Evolutionary conservation across 495 filamentous ascomycete genomes (phyloP), one percentile per base, ranked within the genome.

Genomic region (Penicillium pancosmium): DNA sequence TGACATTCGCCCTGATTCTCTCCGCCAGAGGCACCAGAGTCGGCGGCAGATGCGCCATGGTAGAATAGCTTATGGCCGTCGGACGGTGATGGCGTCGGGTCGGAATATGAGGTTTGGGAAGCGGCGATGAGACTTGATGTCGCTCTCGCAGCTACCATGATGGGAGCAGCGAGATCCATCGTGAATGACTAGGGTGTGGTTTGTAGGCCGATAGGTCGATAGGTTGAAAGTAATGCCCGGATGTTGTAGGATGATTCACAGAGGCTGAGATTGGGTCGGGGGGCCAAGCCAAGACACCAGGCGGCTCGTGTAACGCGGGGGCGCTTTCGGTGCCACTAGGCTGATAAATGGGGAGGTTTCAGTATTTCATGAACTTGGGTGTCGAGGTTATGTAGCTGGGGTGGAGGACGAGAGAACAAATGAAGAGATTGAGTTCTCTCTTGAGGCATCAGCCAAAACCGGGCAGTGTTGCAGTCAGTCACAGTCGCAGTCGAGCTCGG

Each of bases 1-100:
- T 85, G 79, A 69, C 92, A 97, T 75, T 97, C 91, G 60, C 84
- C 87, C 55, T 76, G 79, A 31, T 80, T 75, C 7, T 76, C 73
- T 10, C 60, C 65, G 23, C 76, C 72, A 23, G 50, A 50, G 16
- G 54, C 57, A 1, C 34, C 60, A 15, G 56, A 33, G 1, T 46
- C 53, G 13, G 65, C 13, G 6, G 65, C 27, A 15, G 54, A 19
- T 21, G 63, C 48, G 2, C 54, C 66, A 43, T 70, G 61, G 35
- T 64, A 57, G 50, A 58, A 64, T 38, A 68, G 46, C 51, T 51
- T 62, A 54, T 68, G 62, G 13, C 33, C 25, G 2, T 34, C 44
- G 8, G 55, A 57, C 4, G 60, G 55, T 15, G 68, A 63, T 15
- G 56, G 41, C 21, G 61, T 50, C 46, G 60, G 27, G 13, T 52